phyloP scores from a whole-genome alignment of 2,329 filamentous ascomycete genomes.

The Pseudocercospora vitis region DNA sequence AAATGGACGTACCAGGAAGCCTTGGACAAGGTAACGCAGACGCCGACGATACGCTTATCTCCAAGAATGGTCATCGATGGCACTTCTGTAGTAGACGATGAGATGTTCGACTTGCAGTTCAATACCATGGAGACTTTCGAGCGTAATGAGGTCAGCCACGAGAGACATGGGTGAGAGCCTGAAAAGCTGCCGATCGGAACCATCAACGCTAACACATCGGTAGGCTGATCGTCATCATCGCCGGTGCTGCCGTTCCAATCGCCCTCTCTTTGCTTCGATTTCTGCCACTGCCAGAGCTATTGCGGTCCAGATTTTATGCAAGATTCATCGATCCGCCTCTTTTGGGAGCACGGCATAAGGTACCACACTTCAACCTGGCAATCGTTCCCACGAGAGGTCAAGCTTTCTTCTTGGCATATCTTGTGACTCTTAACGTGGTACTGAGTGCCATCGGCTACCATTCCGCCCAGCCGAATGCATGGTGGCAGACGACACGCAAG shows the following conservation, averaged over 20 bases:
- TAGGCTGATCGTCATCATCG: slow-evolving; percentile 14
- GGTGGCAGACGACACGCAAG: slow-evolving; percentile 20
- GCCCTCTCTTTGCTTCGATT: slow-evolving; percentile 15
- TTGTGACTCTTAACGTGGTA: slow-evolving; percentile 34
- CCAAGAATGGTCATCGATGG: slow-evolving; percentile 29
- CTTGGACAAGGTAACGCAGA: slow-evolving; percentile 27
- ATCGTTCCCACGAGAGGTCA: slow-evolving; percentile 29
- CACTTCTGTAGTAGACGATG: slow-evolving; percentile 34
- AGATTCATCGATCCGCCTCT: slow-evolving; percentile 10
- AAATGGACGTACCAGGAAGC: slow-evolving; percentile 28
- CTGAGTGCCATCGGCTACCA: slow-evolving; percentile 28
- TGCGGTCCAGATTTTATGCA: slow-evolving; percentile 13
- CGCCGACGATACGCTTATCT: slow-evolving; percentile 18
- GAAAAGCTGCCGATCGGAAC: not conserved
- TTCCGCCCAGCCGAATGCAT: slow-evolving; percentile 30
- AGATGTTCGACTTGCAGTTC: slow-evolving; percentile 30
- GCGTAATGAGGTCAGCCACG: slow-evolving; percentile 32
- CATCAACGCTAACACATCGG: not conserved
- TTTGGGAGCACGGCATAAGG: not conserved
- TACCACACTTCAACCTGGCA: slow-evolving; percentile 5
- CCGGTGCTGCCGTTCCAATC: slow-evolving; percentile 19
- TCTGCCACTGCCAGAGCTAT: slow-evolving; percentile 4
- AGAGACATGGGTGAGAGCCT: slow-evolving; percentile 7
- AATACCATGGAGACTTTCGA: slow-evolving; percentile 34
- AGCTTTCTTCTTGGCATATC: slow-evolving; percentile 28